phyloP scores from a whole-genome alignment of 129 eudicot species.

The Glebionis coronaria region DNA sequence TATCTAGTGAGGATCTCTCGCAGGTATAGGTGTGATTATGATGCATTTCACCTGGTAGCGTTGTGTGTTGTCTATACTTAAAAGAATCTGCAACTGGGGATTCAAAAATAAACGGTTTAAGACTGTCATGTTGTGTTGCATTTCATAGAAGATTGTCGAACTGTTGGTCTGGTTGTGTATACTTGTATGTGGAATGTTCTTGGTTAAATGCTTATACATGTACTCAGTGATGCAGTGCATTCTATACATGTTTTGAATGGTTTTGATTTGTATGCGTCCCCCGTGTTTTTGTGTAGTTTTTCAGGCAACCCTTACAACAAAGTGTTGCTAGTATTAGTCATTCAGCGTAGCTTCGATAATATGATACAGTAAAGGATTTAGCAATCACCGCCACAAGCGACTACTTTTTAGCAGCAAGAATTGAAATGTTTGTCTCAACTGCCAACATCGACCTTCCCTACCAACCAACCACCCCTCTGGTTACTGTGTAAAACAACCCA shows the following conservation, averaged over 20 bases:
- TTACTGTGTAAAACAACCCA: background rate
- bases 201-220: background rate
- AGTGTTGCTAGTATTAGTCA: background rate
- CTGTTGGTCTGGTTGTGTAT: background rate
- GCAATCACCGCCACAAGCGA: background rate
- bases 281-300: background rate
- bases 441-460: background rate
- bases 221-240: background rate
- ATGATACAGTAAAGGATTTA: background rate
- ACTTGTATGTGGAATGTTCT: background rate
- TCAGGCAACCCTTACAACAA: too few species aligned
- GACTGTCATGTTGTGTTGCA: background rate
- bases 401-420: background rate
- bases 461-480: background rate
- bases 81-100: conserved; percentile 6
- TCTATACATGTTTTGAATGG: background rate
- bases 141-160: background rate
- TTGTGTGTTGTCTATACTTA: background rate
- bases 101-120: background rate
- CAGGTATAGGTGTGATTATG: conserved; percentile 12
- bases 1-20: conserved; percentile 42
- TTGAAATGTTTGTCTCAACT: background rate
- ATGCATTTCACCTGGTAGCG: background rate
- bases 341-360: background rate
- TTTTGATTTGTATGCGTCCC: background rate